Conservation (phyloP, 495 filamentous ascomycete species). For the Penicillium antarcticum region DNA sequence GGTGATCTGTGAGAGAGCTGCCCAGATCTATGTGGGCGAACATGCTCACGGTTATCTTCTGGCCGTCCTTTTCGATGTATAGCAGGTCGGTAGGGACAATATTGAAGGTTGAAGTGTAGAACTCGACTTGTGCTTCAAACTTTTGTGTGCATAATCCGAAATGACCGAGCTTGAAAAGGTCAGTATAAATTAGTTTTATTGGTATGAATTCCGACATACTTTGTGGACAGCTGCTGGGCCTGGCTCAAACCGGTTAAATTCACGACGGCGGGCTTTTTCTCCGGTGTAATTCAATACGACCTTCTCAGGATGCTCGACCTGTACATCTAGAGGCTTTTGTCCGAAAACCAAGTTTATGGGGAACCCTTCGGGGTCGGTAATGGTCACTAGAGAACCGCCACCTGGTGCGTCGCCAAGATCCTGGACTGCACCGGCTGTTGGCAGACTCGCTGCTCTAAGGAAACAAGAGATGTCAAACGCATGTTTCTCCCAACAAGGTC, state of each 20-base stretch:
- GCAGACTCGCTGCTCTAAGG: constrained; percentile 21
- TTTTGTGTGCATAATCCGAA: constrained; percentile 63
- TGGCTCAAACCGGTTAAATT: constrained; percentile 36
- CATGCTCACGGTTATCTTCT: constrained; percentile 46
- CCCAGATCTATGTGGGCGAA: constrained; percentile 68
- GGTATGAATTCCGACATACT: constrained; percentile 2
- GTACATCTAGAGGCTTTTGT: constrained; percentile 11
- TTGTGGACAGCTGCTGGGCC: constrained; percentile 72
- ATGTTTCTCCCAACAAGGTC: not conserved
- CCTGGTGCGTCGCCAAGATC: constrained; percentile 29
- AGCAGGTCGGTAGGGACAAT: constrained; percentile 48
- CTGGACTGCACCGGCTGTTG: constrained; percentile 21
- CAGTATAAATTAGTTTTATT: too few species aligned
- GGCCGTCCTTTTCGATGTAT: constrained; percentile 17
- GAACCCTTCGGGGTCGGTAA: constrained; percentile 36
- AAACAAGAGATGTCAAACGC: too few species aligned
- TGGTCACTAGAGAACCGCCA: constrained; percentile 27
- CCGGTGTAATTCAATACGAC: constrained; percentile 24
- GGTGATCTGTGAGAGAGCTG: constrained; percentile 60
- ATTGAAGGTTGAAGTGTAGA: constrained; percentile 68
- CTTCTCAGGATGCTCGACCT: constrained; percentile 18
- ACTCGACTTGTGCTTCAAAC: constrained; percentile 54
- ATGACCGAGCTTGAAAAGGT: constrained; percentile 53
- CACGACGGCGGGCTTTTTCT: constrained; percentile 26
- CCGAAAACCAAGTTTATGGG: constrained; percentile 33